Evolutionary conservation across 495 filamentous ascomycete species (phyloP).

Genomic region (Neurospora africana): DNA sequence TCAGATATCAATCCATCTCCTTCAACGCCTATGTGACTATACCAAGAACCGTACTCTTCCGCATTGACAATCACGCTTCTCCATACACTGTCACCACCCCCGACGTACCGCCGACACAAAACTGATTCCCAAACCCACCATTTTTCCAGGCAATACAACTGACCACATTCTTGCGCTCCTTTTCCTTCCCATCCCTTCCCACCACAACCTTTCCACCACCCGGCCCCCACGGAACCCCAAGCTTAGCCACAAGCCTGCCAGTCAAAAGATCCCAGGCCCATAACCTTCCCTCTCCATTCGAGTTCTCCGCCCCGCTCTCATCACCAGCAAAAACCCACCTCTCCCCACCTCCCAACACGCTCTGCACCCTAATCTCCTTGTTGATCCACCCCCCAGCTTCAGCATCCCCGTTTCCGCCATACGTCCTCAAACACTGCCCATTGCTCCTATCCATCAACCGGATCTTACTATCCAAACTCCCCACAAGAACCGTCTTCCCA

Average conservation of each 20-base stretch:
- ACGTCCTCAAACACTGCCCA: conserved; percentile 65
- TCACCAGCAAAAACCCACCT: conserved; percentile 73
- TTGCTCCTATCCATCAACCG: conserved; percentile 70
- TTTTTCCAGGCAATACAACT: conserved; percentile 66
- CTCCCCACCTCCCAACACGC: conserved; percentile 62
- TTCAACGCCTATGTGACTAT: neutral
- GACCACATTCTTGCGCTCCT: conserved; percentile 40
- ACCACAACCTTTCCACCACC: conserved; percentile 41
- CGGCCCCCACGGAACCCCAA: conserved; percentile 50
- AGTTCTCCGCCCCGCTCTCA: conserved; percentile 38
- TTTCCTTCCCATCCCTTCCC: conserved; percentile 41
- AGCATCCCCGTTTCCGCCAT: conserved; percentile 24
- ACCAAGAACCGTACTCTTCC: neutral
- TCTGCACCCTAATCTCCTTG: conserved; percentile 59
- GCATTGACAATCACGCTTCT: conserved; percentile 12
- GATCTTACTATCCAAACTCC: conserved; percentile 63
- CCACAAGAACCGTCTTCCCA: conserved; percentile 63
- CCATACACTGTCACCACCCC: conserved; percentile 47
- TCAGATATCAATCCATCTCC: neutral
- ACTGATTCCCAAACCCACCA: conserved; percentile 48
- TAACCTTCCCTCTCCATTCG: conserved; percentile 48
- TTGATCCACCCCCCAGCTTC: conserved; percentile 51
- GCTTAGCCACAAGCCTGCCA: conserved; percentile 52
- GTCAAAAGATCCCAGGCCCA: conserved; percentile 87
- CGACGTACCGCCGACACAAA: conserved; percentile 44